Evolutionary conservation across 805 yeast species (phyloP), one percentile per base, ranked within the genome.

Genomic region (Schizosaccharomyces japonicus): DNA sequence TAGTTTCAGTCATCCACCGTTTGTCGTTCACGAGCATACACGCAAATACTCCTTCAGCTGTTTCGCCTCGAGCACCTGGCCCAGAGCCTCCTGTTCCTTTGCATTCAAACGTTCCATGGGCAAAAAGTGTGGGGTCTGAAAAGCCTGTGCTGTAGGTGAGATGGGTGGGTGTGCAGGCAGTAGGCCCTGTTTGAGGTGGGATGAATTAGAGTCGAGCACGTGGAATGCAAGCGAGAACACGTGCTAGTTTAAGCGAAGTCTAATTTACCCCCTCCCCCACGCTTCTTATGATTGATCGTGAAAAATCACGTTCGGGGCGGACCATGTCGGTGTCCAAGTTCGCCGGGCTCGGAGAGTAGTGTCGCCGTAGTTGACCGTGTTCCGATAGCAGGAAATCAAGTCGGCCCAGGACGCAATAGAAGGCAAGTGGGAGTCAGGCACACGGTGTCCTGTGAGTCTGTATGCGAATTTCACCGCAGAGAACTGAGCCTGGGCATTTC

Each of bases 1-100:
- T n/a, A n/a, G n/a, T n/a, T n/a, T n/a, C n/a, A n/a, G n/a, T n/a
- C n/a, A n/a, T n/a, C n/a, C n/a, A n/a, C n/a, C n/a, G n/a, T n/a
- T n/a, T n/a, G n/a, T n/a, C n/a, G 10, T 34, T 27, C 25, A 21
- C 19, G 4, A 15, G 17, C 46, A n/a, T 23, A 75, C 75, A 63
- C 90, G 79, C 96, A 90, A 87, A 78, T 87, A 90, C 64, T 87
- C 98, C 66, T 80, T 81, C 95, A 90, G 85, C 67, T 87, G 98
- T 71, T 87, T 87, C 63, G 80, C 85, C 68, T 87, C 98, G 54
- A 87, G 94, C 53, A 87, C 68, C 64, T 78, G 85, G 66, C 84
- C 94, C 66, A 87, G 87, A 58, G 84, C 87, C 66, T 84, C 95
- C 67, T 90, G 96, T 68, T 87, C 98, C 63, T 82, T 80, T 61